phyloP scores from a whole-genome alignment of 306 rosid species.

The Alnus glutinosa region DNA sequence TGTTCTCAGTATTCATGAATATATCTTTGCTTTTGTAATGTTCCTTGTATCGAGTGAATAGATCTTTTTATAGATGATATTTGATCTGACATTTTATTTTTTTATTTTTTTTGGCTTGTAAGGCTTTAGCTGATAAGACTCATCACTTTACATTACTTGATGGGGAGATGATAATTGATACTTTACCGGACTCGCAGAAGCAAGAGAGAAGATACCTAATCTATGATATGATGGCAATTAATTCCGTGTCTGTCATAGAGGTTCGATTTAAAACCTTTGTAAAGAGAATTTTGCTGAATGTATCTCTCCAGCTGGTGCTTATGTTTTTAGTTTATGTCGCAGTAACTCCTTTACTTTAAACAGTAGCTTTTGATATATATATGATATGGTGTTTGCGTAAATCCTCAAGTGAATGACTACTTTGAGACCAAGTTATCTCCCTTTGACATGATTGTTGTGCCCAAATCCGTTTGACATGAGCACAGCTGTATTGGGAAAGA shows the following conservation, averaged over 20 bases:
- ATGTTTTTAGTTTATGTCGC: neutral
- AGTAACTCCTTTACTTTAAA: neutral
- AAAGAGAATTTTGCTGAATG: constrained; percentile 1
- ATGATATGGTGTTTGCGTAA: neutral
- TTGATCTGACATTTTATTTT: constrained; percentile 30
- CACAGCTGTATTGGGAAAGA: too few relatives aligned
- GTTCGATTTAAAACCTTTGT: constrained; percentile 33
- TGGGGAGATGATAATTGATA: constrained; percentile 97
- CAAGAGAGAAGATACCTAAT: constrained; percentile 96
- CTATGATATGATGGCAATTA: constrained; percentile 85
- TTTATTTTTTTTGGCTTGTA: constrained; percentile 23
- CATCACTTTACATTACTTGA: constrained; percentile 90
- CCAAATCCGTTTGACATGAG: neutral
- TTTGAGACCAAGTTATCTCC: neutral
- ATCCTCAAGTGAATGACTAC: neutral
- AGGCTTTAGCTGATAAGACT: constrained; percentile 68
- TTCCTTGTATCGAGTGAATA: constrained; percentile 5
- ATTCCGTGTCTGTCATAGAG: constrained; percentile 67
- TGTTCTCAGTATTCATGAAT: constrained; percentile 44
- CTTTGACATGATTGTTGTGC: neutral
- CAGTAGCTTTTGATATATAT: neutral
- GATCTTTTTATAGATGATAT: constrained; percentile 28
- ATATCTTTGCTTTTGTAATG: constrained; percentile 19
- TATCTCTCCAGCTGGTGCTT: neutral
- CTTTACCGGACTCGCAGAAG: constrained; percentile 76